phyloP scores from a whole-genome alignment of 1,139 yeast genomes.

The Yamadazyma spencermartinsiae region DNA sequence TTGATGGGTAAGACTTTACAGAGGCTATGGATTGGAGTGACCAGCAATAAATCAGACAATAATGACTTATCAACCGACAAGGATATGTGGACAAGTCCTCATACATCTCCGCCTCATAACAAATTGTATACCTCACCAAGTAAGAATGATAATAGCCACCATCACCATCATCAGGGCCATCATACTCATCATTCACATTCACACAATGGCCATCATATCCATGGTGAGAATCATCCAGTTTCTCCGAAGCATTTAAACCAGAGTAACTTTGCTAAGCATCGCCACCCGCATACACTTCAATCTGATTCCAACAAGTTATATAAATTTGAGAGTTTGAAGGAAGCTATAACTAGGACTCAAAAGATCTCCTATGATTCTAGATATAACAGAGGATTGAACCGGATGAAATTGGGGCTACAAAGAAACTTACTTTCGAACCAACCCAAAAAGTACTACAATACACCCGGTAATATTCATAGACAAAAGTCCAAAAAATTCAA shows the following conservation, averaged over 20 bases:
- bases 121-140: not conserved
- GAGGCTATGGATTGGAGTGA: constrained; percentile 36
- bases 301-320: constrained; percentile 16
- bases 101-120: not conserved
- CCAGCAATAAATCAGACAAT: constrained; percentile 3
- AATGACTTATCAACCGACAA: not conserved
- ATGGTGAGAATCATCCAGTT: not conserved
- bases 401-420: constrained; percentile 40
- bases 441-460: constrained; percentile 7
- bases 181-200: constrained; percentile 4
- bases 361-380: constrained; percentile 22
- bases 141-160: constrained; percentile 2
- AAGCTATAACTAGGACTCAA: constrained; percentile 31
- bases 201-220: not conserved
- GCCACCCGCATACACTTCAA: constrained; percentile 6
- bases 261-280: not conserved
- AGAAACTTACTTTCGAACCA: constrained; percentile 16
- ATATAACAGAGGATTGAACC: constrained; percentile 37
- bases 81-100: constrained; percentile 7
- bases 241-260: not conserved
- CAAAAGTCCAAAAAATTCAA: constrained; percentile 4
- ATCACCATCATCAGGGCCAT: constrained; percentile 14
- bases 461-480: not conserved
- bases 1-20: constrained; percentile 38
- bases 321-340: constrained; percentile 38